These are phyloP conservation scores for Gastrolobium bilobum DNA, from an alignment of 306 rosid genomes.

Conservation along the genomic window DNA sequence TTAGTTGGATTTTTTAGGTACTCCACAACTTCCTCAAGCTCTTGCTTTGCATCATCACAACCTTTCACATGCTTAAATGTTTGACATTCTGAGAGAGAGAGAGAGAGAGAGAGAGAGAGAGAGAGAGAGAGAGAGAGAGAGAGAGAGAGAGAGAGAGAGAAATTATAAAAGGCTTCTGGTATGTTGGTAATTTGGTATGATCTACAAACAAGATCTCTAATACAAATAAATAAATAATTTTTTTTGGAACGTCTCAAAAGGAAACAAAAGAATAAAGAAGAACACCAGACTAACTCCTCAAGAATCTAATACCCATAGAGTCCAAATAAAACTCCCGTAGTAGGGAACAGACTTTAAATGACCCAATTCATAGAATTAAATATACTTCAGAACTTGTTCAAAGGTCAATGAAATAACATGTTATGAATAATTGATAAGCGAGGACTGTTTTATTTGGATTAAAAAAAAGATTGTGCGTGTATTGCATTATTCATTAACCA, in stretches of 20 bases:
- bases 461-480: not conserved
- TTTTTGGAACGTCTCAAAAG: too few relatives aligned
- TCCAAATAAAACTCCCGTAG: too few relatives aligned
- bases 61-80: constrained; percentile 85
- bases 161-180: not conserved
- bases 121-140: not conserved
- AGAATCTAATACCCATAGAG: too few relatives aligned
- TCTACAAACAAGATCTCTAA: not conserved
- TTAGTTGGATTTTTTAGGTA: constrained; percentile 57
- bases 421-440: not conserved
- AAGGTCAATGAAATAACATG: not conserved
- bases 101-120: not conserved
- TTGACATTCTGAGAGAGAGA: constrained; percentile 66
- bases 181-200: not conserved
- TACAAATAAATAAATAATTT: not conserved
- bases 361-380: not conserved
- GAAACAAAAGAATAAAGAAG: too few relatives aligned
- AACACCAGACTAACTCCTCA: too few relatives aligned
- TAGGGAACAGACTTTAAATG: not conserved
- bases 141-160: not conserved
- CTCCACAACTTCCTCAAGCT: constrained; percentile 69
- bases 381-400: not conserved
- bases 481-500: not conserved
- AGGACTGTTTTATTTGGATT: not conserved
- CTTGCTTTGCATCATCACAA: constrained; percentile 83